Base-by-base conservation (phyloP, 495 filamentous ascomycete species). In the Talaromyces ruber region DNA sequence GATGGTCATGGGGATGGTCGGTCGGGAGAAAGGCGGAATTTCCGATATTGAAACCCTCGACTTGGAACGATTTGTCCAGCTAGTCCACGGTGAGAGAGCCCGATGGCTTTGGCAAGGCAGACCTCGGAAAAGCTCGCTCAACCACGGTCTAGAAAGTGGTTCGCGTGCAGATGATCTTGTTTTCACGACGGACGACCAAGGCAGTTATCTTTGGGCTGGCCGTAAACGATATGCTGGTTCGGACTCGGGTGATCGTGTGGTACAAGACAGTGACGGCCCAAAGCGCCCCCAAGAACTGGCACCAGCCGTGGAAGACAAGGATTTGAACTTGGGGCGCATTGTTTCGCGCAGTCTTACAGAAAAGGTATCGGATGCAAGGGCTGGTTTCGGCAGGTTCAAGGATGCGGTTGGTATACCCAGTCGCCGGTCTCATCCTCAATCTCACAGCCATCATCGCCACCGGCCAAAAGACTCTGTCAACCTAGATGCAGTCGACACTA, bases 21-120 rank as follows among this genome's bases (percentile, higher is more conserved):
- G 86, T 25, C 83, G 87, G 34, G 92, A 96, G 63, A 93, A 94
- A 72, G 91, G 84, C 39, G 88, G 91, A 28, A 95, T 96, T 67
- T 91, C 88, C 16, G 93, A 94, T 63, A 84, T 98, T 34, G 94
- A 98, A 74, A 97, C 91, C 3, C 75, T 89, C 9, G 92, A 97
- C 67, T 82, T 98, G 32, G 92, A 95, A 62, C 87, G 81, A 39
- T 94, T 98, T 64, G 80, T 89, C 29, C 83, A 84, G 61, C 75
- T 96, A 32, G 83, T 88, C 0, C 86, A 82, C 59, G 94, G 94
- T 29, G 88, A 90, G 68, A 83, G 89, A 59, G 80, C 88, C 11
- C 97, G 96, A 71, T 98, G 90, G 88, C 79, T 98, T 9, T 98
- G 95, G 95, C 81, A 88, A 57, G 95, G 95, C 8, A 98, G 96